These are phyloP conservation scores for Phlegmacium glaucopus DNA, from an alignment of 768 basidiomycete genomes.

Conservation along the genomic window DNA sequence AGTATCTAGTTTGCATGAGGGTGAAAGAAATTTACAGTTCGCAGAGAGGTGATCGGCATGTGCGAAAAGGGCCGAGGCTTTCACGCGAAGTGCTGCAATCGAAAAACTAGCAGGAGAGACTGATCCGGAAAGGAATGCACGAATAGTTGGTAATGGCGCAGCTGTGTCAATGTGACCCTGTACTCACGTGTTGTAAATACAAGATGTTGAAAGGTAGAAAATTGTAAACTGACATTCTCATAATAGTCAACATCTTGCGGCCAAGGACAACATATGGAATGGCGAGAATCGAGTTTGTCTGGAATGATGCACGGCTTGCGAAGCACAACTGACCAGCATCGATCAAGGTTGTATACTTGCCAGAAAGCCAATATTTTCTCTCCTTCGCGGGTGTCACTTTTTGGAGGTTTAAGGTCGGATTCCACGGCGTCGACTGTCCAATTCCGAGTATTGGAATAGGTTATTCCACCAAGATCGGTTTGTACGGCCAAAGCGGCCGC, in stretches of 20 bases:
- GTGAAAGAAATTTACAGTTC: slow-evolving; percentile 40
- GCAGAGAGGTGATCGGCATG: slow-evolving; percentile 60
- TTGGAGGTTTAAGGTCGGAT: slow-evolving; percentile 54
- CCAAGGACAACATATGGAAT: slow-evolving; percentile 72
- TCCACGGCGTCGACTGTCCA: slow-evolving; percentile 32
- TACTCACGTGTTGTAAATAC: slow-evolving; percentile 5
- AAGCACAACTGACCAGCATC: slow-evolving; percentile 76
- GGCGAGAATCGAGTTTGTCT: slow-evolving; percentile 54
- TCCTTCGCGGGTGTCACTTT: slow-evolving; percentile 58
- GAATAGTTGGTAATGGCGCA: slow-evolving; percentile 55
- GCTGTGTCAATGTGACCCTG: slow-evolving; percentile 58
- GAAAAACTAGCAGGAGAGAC: slow-evolving; percentile 58
- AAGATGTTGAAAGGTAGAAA: slow-evolving; percentile 5
- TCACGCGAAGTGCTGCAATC: slow-evolving; percentile 60
- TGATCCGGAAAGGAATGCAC: slow-evolving; percentile 59
- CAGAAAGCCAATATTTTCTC: slow-evolving; percentile 77
- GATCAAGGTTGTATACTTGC: slow-evolving; percentile 80
- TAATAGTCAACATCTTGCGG: slow-evolving; percentile 73
- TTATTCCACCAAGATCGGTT: slow-evolving; percentile 57
- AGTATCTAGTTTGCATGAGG: slow-evolving; percentile 1
- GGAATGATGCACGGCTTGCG: slow-evolving; percentile 65
- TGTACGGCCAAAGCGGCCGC: slow-evolving; percentile 74
- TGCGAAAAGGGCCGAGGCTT: slow-evolving; percentile 74
- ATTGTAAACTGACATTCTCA: slow-evolving; percentile 47
- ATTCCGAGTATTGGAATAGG: slow-evolving; percentile 31